Evolutionary conservation across 805 yeast species (phyloP), one percentile per base, ranked within the genome.

Genomic region (Lipomyces chichibuensis): DNA sequence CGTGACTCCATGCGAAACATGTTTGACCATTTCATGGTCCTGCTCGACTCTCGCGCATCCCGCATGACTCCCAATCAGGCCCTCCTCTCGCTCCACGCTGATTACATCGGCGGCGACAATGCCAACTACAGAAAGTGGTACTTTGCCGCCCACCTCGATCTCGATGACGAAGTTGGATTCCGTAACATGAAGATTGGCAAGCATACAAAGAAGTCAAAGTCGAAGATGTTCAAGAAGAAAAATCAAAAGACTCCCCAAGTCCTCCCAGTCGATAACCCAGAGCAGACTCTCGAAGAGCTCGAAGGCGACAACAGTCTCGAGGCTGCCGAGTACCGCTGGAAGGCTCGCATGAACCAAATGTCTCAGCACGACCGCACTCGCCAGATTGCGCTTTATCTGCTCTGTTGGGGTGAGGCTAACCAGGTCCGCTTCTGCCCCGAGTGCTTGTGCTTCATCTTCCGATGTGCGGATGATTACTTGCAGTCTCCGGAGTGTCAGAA

Each of bases 91-190:
- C 78, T 94, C 43, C 98, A 94, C 78, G 88, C 92, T 0, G 96
- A 93, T 69, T 94, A 94, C 77, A 91, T 94, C 69, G 98, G 97
- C 0, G 98, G 98, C 20, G 91, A 88, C 60, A 82, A 87, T 67
- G 85, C 98, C 2, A 94, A 94, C 78, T 94, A 88, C 78, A 85
- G 88, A 74, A 92, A 90, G 77, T 94, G 98, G 98, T 92, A 87
- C 77, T 90, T 93, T 78, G 91, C 96, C 57, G 91, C 96, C 8
- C 91, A 88, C 77, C 80, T 89, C 49, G 92, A 88, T 71, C 78
- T 89, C 59, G 97, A 92, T 78, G 89, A 86, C 63, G 88, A 85
- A 63, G 79, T 86, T 55, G 89, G 89, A 2, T 83, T 84, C 75
- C 80, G 83, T 67, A 81, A 82, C 74, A 84, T 84, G 86, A 84